Base-by-base conservation (phyloP, 2,329 filamentous ascomycete genomes). In the Colletotrichum melonis region DNA sequence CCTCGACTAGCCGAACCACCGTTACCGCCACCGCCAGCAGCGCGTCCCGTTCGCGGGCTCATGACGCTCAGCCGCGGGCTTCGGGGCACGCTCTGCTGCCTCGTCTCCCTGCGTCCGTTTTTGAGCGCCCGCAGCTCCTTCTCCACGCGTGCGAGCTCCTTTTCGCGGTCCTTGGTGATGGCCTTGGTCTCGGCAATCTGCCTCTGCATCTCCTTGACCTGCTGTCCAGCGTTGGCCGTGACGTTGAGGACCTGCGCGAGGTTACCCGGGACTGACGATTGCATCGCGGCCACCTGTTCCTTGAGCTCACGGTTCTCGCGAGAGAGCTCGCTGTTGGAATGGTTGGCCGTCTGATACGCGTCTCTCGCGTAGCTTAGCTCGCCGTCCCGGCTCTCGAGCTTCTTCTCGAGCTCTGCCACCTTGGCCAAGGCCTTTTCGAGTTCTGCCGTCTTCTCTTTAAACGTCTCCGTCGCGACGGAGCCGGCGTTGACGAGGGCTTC, bases 341-440 rank as follows among this genome's bases (percentile, higher is more conserved):
- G 85, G 9, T 89, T 90, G 1, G 88, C 87, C 26, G 88, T 84
- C 76, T 92, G 91, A 76, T 93, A 94, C 11, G 87, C 83, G 4
- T 85, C 84, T 65, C 89, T 87, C 14, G 86, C 82, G 76, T 91
- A 94, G 1, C 91, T 88, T 30, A 87, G 82, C 4, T 91, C 88
- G 16, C 82, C 83, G 32, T 87, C 81, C 1, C 80, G 74, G 16
- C 76, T 76, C 3, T 76, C 74, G 3, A 81, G 46, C 64, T 82
- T 84, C 77, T 84, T 85, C 75, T 87, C 82, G 4, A 85, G 77
- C 6, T 77, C 72, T 4, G 84, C 80, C 5, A 83, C 81, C 65
- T 83, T 82, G 5, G 83, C 78, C 24, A 82, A 82, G 1, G 81
- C 80, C 67, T 81, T 81, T 52, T 86, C 84, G 4, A 87, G 81